These are phyloP conservation scores for Tympanopsis confertula DNA, from an alignment of 2,329 filamentous ascomycete genomes.

Conservation along the genomic window DNA sequence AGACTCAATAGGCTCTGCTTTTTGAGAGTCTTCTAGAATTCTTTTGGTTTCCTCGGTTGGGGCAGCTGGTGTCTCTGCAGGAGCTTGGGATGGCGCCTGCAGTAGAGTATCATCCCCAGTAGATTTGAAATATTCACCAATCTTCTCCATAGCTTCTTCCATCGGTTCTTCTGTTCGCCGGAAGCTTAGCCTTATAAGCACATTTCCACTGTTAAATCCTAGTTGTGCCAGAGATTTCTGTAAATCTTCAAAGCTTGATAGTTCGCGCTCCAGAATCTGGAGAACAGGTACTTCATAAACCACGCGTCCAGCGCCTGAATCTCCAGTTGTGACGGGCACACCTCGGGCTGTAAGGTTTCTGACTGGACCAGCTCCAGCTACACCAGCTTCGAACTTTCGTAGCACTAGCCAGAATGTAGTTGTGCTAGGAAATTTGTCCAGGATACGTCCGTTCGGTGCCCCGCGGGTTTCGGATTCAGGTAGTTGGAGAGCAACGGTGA, in stretches of 20 bases:
- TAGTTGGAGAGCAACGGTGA: slow-evolving; percentile 81
- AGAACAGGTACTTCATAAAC: slow-evolving; percentile 81
- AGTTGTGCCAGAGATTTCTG: slow-evolving; percentile 82
- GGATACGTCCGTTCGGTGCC: slow-evolving; percentile 55
- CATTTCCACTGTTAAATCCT: slow-evolving; percentile 74
- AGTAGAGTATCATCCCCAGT: slow-evolving; percentile 17
- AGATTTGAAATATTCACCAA: slow-evolving; percentile 61
- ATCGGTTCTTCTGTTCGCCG: slow-evolving; percentile 65
- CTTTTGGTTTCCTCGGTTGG: not conserved
- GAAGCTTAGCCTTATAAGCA: slow-evolving; percentile 69
- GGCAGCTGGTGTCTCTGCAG: slow-evolving; percentile 1
- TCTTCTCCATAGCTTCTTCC: slow-evolving; percentile 74
- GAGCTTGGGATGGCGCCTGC: slow-evolving; percentile 6
- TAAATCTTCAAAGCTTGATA: slow-evolving; percentile 67
- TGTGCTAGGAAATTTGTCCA: slow-evolving; percentile 78
- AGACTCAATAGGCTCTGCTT: not conserved
- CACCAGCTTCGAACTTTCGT: slow-evolving; percentile 75
- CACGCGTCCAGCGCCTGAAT: slow-evolving; percentile 58
- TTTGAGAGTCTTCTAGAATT: too few relatives aligned
- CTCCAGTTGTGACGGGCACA: slow-evolving; percentile 46
- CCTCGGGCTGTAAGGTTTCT: slow-evolving; percentile 79
- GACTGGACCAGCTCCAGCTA: slow-evolving; percentile 44
- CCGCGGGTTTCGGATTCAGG: slow-evolving; percentile 57
- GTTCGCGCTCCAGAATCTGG: slow-evolving; percentile 70
- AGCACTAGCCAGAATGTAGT: slow-evolving; percentile 82